phyloP scores from a whole-genome alignment of 2,329 filamentous ascomycete genomes.

The Ceratocystis albifundus region DNA sequence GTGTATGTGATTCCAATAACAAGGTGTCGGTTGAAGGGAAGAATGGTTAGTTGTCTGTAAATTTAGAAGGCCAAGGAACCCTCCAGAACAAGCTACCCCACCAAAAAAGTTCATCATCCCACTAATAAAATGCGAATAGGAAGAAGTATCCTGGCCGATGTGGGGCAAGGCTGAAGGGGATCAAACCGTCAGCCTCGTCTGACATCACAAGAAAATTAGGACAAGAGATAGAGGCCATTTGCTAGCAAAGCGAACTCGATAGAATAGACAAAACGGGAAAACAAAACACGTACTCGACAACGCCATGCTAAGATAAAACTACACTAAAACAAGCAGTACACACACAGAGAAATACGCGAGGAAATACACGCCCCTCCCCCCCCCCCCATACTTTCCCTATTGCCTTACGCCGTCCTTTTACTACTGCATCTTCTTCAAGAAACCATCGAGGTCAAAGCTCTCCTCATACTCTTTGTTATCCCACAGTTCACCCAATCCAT shows the following conservation, averaged over 20 bases:
- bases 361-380: neutral
- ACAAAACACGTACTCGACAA: constrained; percentile 10
- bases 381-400: neutral
- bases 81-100: constrained; percentile 9
- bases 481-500: constrained; percentile 92
- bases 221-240: neutral
- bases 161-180: constrained; percentile 5
- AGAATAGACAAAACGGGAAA: neutral
- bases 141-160: neutral
- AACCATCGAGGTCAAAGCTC: constrained; percentile 91
- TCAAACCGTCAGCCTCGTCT: constrained; percentile 5
- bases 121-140: neutral
- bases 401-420: constrained; percentile 26
- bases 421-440: constrained; percentile 88
- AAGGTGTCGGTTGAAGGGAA: neutral
- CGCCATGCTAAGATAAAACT: constrained; percentile 15
- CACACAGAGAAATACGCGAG: neutral
- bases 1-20: neutral
- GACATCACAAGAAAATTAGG: constrained; percentile 4
- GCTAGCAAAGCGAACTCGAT: neutral
- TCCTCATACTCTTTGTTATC: constrained; percentile 97
- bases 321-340: constrained; percentile 12
- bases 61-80: constrained; percentile 15
- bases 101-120: constrained; percentile 1
- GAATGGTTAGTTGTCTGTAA: neutral